phyloP scores from a whole-genome alignment of 306 rosid species.

The Luffa aegyptiaca region DNA sequence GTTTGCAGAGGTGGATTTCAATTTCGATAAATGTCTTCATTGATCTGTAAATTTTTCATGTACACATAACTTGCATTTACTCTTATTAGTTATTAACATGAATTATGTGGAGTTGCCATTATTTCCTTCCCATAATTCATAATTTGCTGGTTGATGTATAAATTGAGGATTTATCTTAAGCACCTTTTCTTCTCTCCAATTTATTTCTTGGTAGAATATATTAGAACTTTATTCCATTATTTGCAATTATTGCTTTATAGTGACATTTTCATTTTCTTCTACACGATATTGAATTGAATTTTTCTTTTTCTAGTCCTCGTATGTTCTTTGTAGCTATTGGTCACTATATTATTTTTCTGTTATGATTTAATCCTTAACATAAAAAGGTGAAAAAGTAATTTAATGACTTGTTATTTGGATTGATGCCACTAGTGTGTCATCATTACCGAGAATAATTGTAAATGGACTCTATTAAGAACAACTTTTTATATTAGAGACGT shows the following conservation, averaged over 20 bases:
- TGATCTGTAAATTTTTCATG: neutral
- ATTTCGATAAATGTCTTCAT: neutral
- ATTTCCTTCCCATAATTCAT: neutral
- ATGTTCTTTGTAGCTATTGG: neutral
- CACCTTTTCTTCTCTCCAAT: neutral
- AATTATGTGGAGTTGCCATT: neutral
- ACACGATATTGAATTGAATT: too few species aligned
- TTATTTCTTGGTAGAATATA: neutral
- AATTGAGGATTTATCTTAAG: neutral
- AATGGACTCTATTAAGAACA: neutral
- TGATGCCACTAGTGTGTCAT: neutral
- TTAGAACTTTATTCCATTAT: neutral
- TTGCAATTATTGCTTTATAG: neutral
- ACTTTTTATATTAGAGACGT: neutral
- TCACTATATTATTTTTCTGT: neutral
- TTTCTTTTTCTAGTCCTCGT: neutral
- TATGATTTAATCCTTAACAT: neutral
- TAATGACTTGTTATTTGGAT: neutral
- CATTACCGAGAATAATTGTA: neutral
- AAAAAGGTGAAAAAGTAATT: neutral
- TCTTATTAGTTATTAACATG: neutral
- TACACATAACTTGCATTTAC: neutral
- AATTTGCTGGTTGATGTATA: neutral
- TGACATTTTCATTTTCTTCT: neutral
- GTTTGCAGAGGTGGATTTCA: neutral